Base-by-base conservation (phyloP, 345 rosid species). In the Raphanus raphanistrum region DNA sequence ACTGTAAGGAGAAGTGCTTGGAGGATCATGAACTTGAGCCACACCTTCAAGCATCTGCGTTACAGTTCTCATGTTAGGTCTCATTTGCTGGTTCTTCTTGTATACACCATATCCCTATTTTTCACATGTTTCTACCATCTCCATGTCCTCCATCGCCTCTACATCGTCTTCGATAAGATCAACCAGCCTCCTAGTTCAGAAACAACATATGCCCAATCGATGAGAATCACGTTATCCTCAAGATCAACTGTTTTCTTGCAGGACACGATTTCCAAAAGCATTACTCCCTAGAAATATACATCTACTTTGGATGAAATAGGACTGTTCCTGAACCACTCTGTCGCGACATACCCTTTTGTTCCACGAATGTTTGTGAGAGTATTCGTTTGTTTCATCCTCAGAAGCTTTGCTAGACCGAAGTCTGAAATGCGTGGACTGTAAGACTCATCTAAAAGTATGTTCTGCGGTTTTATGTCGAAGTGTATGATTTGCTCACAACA, bases 31-130 rank as follows among this genome's bases (percentile, higher is more conserved):
- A 72, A 82, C 76, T 75, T 80, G 76, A n/a, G 55, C 5, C 50
- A 58, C 78, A 68, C 81, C 84, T 80, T 86, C 87, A 33, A 86
- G 66, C 85, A 86, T 80, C 27, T 75, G 82, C 26, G 75, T 67
- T 9, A 88, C 79, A 31, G 72, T 78, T 83, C 81, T 84, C 86
- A 85, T 85, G 5, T 78, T 52, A 8, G 88, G 90, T 74, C 89
- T 84, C 11, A 84, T 81, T 59, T 2, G 72, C 68, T 54, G 82
- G 86, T 58, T 83, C 90, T 68, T 84, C 87, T 63, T 83, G 90
- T 58, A 89, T 86, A 84, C 90, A 87, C 86, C 90, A 87, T 36
- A 87, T 74, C 45, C 85, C 87, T 29, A 82, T 84, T 85, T n/a
- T 84, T 81, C 87, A 32, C 67, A 81, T 29, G 74, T 82, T 77